Evolutionary conservation across 805 yeast genomes (phyloP).

Genomic region (Komagataella populi): DNA sequence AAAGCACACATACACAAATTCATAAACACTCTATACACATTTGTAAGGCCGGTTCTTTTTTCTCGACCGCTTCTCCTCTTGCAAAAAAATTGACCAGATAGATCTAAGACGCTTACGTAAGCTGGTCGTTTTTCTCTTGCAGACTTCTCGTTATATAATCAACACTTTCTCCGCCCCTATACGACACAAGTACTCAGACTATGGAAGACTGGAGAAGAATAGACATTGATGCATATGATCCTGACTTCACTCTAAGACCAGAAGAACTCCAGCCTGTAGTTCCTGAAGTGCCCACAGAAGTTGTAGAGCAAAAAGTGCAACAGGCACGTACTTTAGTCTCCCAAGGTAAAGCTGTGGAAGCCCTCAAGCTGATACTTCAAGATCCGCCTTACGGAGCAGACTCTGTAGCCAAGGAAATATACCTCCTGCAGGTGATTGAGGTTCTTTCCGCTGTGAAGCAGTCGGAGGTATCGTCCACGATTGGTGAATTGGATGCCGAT

Average conservation of each 20-base stretch:
- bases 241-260: conserved; percentile 55
- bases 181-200: background rate
- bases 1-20: background rate
- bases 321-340: conserved; percentile 51
- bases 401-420: conserved; percentile 37
- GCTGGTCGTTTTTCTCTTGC: background rate
- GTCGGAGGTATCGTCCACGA: conserved; percentile 50
- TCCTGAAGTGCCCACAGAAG: conserved; percentile 34
- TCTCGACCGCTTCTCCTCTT: background rate
- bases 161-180: background rate
- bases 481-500: conserved; percentile 42
- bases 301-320: conserved; percentile 38
- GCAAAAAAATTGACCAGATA: no score
- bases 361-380: conserved; percentile 48
- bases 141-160: background rate
- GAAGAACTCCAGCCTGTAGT: conserved; percentile 49
- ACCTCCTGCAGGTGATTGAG: conserved; percentile 48
- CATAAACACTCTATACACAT: background rate
- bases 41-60: background rate
- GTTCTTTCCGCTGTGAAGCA: conserved; percentile 54
- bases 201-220: conserved; percentile 88
- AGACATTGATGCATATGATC: conserved; percentile 83
- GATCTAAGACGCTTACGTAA: background rate
- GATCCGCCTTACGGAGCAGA: conserved; percentile 79
- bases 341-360: conserved; percentile 59